A percentile compares a stretch with the other conserved stretches of the same genome.
These are phyloP conservation scores for Volvox africanus DNA, from an alignment of 139 green algal genomes.

Conservation along the genomic window DNA sequence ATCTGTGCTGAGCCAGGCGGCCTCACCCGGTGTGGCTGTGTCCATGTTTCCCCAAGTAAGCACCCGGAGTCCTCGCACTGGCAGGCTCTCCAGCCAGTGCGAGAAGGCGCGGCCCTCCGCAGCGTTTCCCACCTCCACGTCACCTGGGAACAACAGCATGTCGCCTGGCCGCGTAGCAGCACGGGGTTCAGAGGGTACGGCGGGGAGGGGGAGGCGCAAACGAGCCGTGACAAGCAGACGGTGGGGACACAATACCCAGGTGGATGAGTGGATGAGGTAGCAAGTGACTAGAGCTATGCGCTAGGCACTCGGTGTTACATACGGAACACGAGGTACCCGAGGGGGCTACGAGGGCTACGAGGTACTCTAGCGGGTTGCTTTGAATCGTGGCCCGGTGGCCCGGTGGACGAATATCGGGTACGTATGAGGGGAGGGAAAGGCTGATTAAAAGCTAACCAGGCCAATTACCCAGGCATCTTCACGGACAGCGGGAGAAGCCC, in stretches of 20 bases:
- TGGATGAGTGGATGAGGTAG: background rate
- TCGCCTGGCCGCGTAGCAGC: background rate
- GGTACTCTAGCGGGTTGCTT: no score
- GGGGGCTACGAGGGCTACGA: no score
- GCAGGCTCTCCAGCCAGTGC: constrained; percentile 16
- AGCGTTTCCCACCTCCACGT: background rate
- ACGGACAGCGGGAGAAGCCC: no score
- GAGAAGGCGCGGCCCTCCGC: constrained; percentile 4
- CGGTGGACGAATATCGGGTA: no score
- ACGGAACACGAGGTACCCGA: no score
- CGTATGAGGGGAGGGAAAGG: no score
- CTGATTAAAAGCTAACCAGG: no score
- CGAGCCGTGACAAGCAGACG: background rate
- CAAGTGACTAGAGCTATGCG: no score
- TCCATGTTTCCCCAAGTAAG: constrained; percentile 46
- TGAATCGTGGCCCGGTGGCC: no score
- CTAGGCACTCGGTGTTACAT: no score
- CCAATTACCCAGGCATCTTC: no score
- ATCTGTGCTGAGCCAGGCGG: background rate
- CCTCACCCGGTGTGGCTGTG: constrained; percentile 19
- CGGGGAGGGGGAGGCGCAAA: background rate
- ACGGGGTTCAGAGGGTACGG: background rate
- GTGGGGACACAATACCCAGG: background rate
- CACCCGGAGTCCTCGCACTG: background rate
- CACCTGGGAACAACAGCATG: constrained; percentile 35